Evolutionary conservation across 768 basidiomycete species (phyloP), one percentile per base, ranked within the genome.

Genomic region (Trametes villosa): DNA sequence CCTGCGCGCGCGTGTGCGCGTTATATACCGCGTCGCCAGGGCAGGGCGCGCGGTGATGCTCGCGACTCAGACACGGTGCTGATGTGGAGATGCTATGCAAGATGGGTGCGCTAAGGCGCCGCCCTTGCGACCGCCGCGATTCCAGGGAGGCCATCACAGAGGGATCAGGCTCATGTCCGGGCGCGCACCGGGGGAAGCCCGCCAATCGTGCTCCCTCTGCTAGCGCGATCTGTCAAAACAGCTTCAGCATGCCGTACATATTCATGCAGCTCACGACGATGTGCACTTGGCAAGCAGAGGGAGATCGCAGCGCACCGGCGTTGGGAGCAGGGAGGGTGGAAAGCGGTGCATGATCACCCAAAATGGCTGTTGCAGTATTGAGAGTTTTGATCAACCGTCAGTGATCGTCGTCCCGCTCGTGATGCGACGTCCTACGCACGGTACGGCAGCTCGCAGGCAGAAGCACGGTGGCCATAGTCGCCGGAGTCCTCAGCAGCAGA

Each of bases 1-100:
- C 9, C 24, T 45, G 18, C 38, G 20, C 33, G 22, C 17, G 3
- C 31, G 9, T 3, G 26, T 3, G n/a, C 17, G 36, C 29, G 33
- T 57, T 62, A 62, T 62, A 62, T 62, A 62, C 41, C 38, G 57
- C 27, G n/a, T n/a, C n/a, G n/a, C n/a, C n/a, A n/a, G n/a, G n/a
- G n/a, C n/a, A n/a, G n/a, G n/a, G 49, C 42, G 49, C 48, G 29
- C 38, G 44, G 20, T 18, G 36, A 13, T 53, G 4, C 49, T 27
- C 31, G 55, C 46, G 12, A 22, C 42, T 49, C 26, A 57, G 18
- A 31, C 24, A 38, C 34, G 17, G 12, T 57, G 55, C 48, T 62
- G 61, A 38, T 36, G 53, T 17, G n/a, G 31, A 13, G 47, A 57
- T 57, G 52, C 59, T n/a, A 53, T 60, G 59, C 53, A 44, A 15